Evolutionary conservation across 306 rosid species (phyloP).

Genomic region (Canavalia gladiata): DNA sequence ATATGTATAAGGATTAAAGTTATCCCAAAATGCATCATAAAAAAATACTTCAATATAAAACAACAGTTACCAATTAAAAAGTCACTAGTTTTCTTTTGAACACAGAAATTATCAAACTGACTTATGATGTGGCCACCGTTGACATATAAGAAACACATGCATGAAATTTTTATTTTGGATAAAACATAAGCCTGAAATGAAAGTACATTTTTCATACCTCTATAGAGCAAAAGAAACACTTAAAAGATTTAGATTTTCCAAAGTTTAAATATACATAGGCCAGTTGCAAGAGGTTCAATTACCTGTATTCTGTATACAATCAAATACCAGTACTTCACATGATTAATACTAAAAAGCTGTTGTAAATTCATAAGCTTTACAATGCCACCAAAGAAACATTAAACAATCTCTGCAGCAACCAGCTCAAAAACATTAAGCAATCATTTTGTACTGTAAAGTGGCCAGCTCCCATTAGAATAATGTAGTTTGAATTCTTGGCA

Average conservation of each 20-base stretch:
- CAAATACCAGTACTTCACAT: neutral
- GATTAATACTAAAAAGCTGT: neutral
- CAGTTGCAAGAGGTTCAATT: neutral
- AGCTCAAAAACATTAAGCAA: neutral
- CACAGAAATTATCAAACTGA: neutral
- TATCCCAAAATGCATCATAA: neutral
- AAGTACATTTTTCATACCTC: neutral
- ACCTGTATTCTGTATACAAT: neutral
- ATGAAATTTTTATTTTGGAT: neutral
- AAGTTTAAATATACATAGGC: neutral
- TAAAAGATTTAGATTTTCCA: neutral
- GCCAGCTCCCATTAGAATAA: neutral
- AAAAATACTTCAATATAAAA: constrained; percentile 5
- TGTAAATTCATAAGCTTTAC: neutral
- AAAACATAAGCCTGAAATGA: neutral
- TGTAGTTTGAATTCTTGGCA: neutral
- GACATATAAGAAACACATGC: neutral
- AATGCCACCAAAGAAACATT: neutral
- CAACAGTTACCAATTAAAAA: neutral
- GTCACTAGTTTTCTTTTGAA: neutral
- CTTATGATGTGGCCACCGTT: neutral
- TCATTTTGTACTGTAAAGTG: neutral
- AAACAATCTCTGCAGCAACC: neutral
- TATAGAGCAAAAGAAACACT: neutral
- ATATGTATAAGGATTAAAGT: neutral